Conservation (phyloP, 805 yeast species). For the Metschnikowia koreensis region DNA sequence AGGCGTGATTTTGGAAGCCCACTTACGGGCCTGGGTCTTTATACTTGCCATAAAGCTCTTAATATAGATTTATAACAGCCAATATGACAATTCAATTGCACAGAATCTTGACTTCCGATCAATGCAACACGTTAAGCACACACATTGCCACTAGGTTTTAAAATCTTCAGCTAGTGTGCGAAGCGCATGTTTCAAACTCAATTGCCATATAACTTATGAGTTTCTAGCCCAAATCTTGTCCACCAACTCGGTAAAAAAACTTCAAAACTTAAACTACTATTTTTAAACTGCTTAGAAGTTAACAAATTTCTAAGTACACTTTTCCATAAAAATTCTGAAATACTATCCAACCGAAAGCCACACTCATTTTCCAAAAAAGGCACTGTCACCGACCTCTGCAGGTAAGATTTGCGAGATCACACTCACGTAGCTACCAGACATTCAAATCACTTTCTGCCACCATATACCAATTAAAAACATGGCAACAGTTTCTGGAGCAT, state of each 20-base stretch:
- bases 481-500: slow-evolving; percentile 48
- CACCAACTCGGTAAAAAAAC: too few species aligned
- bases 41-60: slow-evolving; percentile 1
- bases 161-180: too few species aligned
- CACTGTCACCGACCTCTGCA: slow-evolving; percentile 2
- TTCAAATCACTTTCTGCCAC: not conserved
- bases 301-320: not conserved
- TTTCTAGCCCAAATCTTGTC: too few species aligned
- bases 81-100: too few species aligned
- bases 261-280: too few species aligned
- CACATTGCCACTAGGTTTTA: too few species aligned
- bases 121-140: too few species aligned
- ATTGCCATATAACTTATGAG: not conserved
- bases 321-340: not conserved
- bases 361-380: not conserved
- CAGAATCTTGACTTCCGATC: too few species aligned
- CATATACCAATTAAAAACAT: slow-evolving; percentile 1
- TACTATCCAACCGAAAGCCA: not conserved
- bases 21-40: slow-evolving; percentile 5
- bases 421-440: not conserved
- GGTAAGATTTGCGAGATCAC: not conserved
- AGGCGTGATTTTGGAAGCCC: slow-evolving; percentile 3
- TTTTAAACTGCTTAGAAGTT: not conserved
- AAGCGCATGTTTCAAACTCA: not conserved
- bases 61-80: too few species aligned